Evolutionary conservation across 2,329 filamentous ascomycete species (phyloP), one percentile per base, ranked within the genome.

Genomic region (Akanthomyces dipterigenus): DNA sequence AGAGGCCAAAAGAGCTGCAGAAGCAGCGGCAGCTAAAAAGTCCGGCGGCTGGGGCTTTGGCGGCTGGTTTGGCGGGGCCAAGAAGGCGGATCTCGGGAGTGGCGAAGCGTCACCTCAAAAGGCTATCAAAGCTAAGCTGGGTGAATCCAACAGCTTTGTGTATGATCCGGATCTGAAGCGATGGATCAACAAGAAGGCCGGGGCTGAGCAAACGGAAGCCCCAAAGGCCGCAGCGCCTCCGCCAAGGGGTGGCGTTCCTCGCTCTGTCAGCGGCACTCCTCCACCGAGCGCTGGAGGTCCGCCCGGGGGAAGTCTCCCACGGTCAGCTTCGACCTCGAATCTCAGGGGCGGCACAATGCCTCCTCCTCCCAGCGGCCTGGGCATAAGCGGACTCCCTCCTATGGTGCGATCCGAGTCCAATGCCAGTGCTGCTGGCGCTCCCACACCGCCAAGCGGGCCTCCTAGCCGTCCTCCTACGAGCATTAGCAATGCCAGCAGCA

Each of bases 161-260:
- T 99, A 95, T 70, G 95, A 99, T 70, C 89, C 92, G 2, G 90
- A 97, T n/a, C 83, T 96, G 57, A 96, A 96, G 79, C 92, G 95
- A 72, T 99, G 96, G 96, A 82, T 99, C 72, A 98, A 99, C 79
- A 97, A 97, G 80, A 97, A 96, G 72, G 85, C 86, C 12, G 88
- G 88, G 14, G 82, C 84, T 8, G 87, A 89, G 60, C 83, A 83
- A 48, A 77, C 77, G 9, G 78, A 82, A 28, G 78, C 83, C 3
- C 82, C 85, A 65, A 78, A 82, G 51, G 86, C 87, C 1, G 87
- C 92, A 0, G 90, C 93, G 1, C 93, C 95, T 1, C 93, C 92
- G 5, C 93, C 93, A 0, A 86, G 82, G 67, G 82, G 79, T 6
- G 82, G 79, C 5, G 76, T 78, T 3, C 77, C 82, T 58, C 78